A percentile compares a stretch with the other conserved stretches of the same genome.
These are phyloP conservation scores for Cordyceps militaris DNA, from an alignment of 2,329 filamentous ascomycete genomes.

Conservation along the genomic window DNA sequence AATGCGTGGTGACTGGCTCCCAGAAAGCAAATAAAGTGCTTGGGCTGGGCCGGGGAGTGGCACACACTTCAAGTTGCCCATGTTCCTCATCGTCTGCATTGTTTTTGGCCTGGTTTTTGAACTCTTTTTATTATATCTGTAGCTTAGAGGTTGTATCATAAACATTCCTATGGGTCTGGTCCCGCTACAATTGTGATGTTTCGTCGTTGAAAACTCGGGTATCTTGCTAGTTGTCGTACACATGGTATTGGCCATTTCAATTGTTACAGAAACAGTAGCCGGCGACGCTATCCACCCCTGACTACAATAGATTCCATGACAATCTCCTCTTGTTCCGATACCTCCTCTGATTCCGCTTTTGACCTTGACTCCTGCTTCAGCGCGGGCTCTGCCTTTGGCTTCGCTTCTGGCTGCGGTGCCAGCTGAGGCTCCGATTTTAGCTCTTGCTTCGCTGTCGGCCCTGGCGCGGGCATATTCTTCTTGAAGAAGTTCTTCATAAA, in stretches of 20 bases:
- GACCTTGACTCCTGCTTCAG: background rate
- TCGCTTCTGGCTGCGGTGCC: background rate
- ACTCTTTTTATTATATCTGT: conserved; percentile 21
- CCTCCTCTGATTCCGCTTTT: background rate
- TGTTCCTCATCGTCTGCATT: conserved; percentile 5
- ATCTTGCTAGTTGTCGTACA: background rate
- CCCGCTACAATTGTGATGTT: background rate
- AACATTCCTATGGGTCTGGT: conserved; percentile 19
- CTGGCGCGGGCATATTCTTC: conserved; percentile 17
- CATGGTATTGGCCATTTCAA: background rate
- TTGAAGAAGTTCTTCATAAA: conserved; percentile 44
- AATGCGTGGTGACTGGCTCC: background rate
- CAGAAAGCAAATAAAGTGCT: background rate
- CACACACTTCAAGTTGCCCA: background rate
- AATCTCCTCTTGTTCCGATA: background rate
- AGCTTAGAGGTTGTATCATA: conserved; percentile 30
- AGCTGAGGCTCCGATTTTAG: background rate
- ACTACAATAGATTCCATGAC: conserved; percentile 19
- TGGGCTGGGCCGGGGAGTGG: background rate
- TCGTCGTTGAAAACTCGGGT: background rate
- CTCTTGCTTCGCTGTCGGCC: background rate
- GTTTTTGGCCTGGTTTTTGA: conserved; percentile 8
- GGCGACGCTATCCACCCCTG: conserved; percentile 1
- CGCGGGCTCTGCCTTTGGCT: no score
- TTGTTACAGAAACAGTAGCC: background rate